Evolutionary conservation across 1,284 basidiomycete genomes (phyloP).

Genomic region (Apiotrichum gracile): DNA sequence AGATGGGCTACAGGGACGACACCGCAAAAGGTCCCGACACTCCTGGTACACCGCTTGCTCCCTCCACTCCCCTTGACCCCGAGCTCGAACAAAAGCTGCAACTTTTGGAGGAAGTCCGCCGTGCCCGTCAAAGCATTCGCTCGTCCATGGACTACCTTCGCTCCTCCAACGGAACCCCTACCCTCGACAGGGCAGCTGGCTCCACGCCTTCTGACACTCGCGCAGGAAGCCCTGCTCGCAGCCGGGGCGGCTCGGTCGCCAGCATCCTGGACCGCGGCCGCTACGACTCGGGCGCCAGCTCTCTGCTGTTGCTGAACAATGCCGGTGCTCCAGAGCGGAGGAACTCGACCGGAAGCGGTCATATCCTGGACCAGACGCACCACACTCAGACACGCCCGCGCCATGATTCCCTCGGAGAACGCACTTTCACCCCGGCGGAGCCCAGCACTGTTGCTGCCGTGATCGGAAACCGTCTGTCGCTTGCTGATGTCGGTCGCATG

Average conservation of each 20-base stretch:
- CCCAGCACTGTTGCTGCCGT: background rate
- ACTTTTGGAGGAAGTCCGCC: slow-evolving; percentile 41
- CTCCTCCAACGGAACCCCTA: background rate
- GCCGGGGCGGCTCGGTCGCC: slow-evolving; percentile 6
- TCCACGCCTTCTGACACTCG: background rate
- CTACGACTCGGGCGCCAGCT: slow-evolving; percentile 2
- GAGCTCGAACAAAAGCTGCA: slow-evolving; percentile 36
- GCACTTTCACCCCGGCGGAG: background rate
- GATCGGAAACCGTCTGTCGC: background rate
- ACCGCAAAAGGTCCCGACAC: background rate
- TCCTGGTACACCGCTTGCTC: background rate
- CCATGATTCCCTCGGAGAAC: slow-evolving; percentile 3
- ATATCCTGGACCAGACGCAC: slow-evolving; percentile 2
- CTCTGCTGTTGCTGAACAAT: background rate
- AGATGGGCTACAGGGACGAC: slow-evolving; percentile 7
- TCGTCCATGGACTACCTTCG: slow-evolving; percentile 37
- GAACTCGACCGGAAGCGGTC: background rate
- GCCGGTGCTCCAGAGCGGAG: background rate
- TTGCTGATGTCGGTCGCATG: background rate
- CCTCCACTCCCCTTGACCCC: slow-evolving; percentile 13
- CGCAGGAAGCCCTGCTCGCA: background rate
- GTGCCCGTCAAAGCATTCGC: slow-evolving; percentile 33
- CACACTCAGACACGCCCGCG: too few species aligned
- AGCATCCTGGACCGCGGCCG: slow-evolving; percentile 5
- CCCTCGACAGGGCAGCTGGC: background rate